These are phyloP conservation scores for Boletus sp. DNA, from an alignment of 1,284 basidiomycete genomes.

Conservation along the genomic window DNA sequence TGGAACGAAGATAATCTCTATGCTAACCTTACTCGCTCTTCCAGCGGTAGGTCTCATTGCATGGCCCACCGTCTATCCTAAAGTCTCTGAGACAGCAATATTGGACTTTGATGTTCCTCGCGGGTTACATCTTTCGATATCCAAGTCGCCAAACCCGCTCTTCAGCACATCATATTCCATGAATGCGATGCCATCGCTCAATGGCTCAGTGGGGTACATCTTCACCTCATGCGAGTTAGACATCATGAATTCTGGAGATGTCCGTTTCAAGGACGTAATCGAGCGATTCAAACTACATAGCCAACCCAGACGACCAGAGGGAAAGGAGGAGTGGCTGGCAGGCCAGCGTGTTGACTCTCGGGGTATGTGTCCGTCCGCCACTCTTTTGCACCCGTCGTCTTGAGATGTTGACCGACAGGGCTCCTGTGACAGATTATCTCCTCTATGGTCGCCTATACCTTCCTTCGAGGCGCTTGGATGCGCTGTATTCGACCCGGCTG, in stretches of 20 bases:
- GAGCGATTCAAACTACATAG: conserved; percentile 81
- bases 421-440: conserved; percentile 64
- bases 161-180: conserved; percentile 91
- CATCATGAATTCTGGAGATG: conserved; percentile 65
- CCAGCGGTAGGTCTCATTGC: conserved; percentile 58
- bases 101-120: conserved; percentile 81
- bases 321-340: conserved; percentile 73
- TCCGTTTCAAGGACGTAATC: conserved; percentile 85
- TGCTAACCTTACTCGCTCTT: conserved; percentile 85
- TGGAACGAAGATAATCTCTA: conserved; percentile 98
- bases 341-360: conserved; percentile 75
- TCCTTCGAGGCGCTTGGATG: conserved; percentile 84
- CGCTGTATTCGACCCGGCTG: conserved; percentile 81
- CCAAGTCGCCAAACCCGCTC: conserved; percentile 84
- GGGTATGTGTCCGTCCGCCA: conserved; percentile 46
- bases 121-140: conserved; percentile 77
- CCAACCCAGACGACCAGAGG: conserved; percentile 70
- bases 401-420: conserved; percentile 21
- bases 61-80: conserved; percentile 1
- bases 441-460: conserved; percentile 92
- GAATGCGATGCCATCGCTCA: conserved; percentile 86
- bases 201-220: conserved; percentile 91
- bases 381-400: conserved; percentile 7
- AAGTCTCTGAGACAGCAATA: conserved; percentile 50
- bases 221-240: conserved; percentile 82